These are phyloP conservation scores for Talaromyces albobiverticillius DNA, from an alignment of 2,329 filamentous ascomycete species.

Conservation along the genomic window DNA sequence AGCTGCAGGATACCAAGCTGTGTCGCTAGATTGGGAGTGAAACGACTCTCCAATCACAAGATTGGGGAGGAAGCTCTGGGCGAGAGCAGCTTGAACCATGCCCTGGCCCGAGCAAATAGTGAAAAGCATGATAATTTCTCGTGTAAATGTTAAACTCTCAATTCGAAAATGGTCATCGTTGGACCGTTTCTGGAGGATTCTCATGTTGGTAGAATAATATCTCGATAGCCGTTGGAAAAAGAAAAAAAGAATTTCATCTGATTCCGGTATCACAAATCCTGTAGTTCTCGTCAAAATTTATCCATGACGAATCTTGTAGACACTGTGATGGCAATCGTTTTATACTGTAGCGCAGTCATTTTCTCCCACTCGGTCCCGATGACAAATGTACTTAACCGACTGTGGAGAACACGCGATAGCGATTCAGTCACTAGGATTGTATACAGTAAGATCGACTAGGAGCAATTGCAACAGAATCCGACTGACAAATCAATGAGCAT, in stretches of 20 bases:
- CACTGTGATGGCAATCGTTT: background rate
- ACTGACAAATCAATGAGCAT: too few species aligned
- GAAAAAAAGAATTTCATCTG: too few species aligned
- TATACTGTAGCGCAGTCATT: too few species aligned
- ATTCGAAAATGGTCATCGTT: background rate
- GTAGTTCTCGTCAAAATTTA: too few species aligned
- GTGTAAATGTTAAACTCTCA: background rate
- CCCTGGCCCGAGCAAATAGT: background rate
- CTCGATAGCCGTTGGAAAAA: background rate
- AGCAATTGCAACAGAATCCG: too few species aligned
- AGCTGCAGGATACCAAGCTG: background rate
- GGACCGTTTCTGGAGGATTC: background rate
- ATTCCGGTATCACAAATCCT: too few species aligned
- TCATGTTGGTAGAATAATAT: background rate
- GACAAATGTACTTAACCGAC: background rate
- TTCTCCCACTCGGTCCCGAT: background rate
- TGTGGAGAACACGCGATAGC: too few species aligned
- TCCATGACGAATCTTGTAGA: background rate
- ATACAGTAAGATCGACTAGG: too few species aligned
- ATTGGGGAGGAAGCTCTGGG: background rate
- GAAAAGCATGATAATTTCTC: slow-evolving; percentile 1
- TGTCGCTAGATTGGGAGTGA: background rate
- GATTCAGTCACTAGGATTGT: too few species aligned
- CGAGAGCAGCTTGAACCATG: background rate
- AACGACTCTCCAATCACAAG: background rate